Percentiles rank a stretch among this genome's conserved stretches.
Evolutionary conservation across 2,329 filamentous ascomycete genomes (phyloP).

Genomic region (Trichophyton rubrum): DNA sequence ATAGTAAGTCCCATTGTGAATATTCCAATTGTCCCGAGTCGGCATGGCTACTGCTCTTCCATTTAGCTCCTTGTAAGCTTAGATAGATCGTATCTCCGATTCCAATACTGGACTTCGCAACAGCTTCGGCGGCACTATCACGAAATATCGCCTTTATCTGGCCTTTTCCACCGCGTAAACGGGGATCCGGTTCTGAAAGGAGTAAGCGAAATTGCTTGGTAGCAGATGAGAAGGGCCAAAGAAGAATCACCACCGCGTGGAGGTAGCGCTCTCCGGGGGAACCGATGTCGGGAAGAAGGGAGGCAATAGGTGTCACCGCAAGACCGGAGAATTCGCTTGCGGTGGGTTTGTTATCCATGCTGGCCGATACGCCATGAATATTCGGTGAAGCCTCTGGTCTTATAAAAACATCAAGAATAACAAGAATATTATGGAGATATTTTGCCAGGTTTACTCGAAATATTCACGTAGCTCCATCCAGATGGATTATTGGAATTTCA

Average conservation of each 20-base stretch:
- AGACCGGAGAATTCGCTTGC: not conserved
- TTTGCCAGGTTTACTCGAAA: not conserved
- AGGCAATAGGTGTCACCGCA: constrained; percentile 26
- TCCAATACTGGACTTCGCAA: constrained; percentile 55
- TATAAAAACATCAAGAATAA: not conserved
- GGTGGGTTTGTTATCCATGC: not conserved
- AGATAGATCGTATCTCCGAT: constrained; percentile 67
- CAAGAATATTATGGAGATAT: not conserved
- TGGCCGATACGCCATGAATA: not conserved
- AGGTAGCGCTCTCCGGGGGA: constrained; percentile 31
- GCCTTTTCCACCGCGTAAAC: constrained; percentile 61
- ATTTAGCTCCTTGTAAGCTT: constrained; percentile 55
- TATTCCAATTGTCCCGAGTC: constrained; percentile 19
- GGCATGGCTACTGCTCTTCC: constrained; percentile 40
- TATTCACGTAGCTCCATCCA: not conserved
- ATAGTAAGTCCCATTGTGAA: constrained; percentile 47
- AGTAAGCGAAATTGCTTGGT: constrained; percentile 63
- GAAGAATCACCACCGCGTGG: constrained; percentile 64
- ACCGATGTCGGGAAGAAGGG: constrained; percentile 28
- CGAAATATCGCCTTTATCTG: constrained; percentile 69
- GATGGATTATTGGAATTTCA: not conserved
- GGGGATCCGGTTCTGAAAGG: constrained; percentile 73
- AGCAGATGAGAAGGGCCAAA: constrained; percentile 82
- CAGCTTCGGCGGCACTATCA: constrained; percentile 55
- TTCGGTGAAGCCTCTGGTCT: not conserved